These are phyloP conservation scores for Moniliophthora roreri DNA, from an alignment of 1,284 basidiomycete species.

Conservation along the genomic window DNA sequence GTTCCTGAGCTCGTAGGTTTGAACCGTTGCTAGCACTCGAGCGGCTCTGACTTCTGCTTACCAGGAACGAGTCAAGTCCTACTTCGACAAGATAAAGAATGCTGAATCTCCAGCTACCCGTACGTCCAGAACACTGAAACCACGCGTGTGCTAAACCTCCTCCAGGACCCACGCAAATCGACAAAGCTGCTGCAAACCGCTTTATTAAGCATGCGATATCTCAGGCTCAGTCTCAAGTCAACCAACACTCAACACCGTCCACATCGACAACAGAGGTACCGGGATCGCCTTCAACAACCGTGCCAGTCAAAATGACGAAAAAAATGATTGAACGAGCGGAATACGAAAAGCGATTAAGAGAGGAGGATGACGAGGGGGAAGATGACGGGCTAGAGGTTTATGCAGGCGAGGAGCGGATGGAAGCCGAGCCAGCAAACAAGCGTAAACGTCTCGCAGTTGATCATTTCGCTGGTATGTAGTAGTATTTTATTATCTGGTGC, in stretches of 20 bases:
- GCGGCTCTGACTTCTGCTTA: neutral
- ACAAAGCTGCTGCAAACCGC: constrained; percentile 74
- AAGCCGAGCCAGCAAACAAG: constrained; percentile 34
- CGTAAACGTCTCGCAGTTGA: constrained; percentile 55
- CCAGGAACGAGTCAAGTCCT: constrained; percentile 72
- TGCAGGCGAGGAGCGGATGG: constrained; percentile 28
- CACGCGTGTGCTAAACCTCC: constrained; percentile 16
- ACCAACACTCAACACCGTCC: constrained; percentile 2
- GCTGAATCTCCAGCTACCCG: constrained; percentile 68
- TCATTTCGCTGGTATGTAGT: constrained; percentile 58
- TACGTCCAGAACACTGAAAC: constrained; percentile 30
- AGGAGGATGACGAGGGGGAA: constrained; percentile 39
- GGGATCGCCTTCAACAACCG: constrained; percentile 23
- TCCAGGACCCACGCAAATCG: constrained; percentile 49
- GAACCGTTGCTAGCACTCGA: constrained; percentile 2
- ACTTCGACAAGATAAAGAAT: constrained; percentile 77
- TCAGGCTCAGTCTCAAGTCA: constrained; percentile 37
- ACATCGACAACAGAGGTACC: constrained; percentile 11
- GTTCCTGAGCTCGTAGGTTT: constrained; percentile 66
- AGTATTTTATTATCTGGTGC: neutral
- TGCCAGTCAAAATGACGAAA: constrained; percentile 58
- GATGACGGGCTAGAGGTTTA: constrained; percentile 32
- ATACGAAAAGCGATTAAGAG: constrained; percentile 56
- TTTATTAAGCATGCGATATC: constrained; percentile 84
- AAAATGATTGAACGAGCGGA: constrained; percentile 69